phyloP scores from a whole-genome alignment of 1,284 basidiomycete species.

The Apiotrichum porosum region DNA sequence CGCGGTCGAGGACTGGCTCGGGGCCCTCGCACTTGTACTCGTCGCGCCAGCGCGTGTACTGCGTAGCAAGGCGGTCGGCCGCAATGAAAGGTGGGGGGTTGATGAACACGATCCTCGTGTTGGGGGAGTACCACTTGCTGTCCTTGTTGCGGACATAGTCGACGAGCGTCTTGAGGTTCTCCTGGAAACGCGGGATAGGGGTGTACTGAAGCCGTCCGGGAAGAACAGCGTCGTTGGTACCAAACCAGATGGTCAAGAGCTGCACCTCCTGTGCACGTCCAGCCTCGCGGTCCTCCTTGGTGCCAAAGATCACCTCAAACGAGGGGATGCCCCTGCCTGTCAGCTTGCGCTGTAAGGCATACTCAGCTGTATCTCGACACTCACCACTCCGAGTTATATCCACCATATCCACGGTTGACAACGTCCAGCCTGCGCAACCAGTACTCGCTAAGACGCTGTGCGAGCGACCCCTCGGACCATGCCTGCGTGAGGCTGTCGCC shows the following conservation, averaged over 20 bases:
- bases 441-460: slow-evolving; percentile 49
- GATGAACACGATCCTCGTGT: slow-evolving; percentile 72
- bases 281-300: slow-evolving; percentile 52
- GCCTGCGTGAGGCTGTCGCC: slow-evolving; percentile 48
- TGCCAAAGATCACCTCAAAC: slow-evolving; percentile 65
- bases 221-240: slow-evolving; percentile 71
- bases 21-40: slow-evolving; percentile 31
- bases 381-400: slow-evolving; percentile 19
- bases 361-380: slow-evolving; percentile 6
- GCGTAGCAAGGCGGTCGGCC: slow-evolving; percentile 37
- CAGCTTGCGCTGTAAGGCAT: no score
- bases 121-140: slow-evolving; percentile 64
- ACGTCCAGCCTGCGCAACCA: slow-evolving; percentile 76
- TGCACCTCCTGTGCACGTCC: slow-evolving; percentile 57
- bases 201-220: slow-evolving; percentile 52
- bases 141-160: slow-evolving; percentile 58
- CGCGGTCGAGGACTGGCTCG: slow-evolving; percentile 53
- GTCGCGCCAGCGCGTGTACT: slow-evolving; percentile 44
- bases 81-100: slow-evolving; percentile 78
- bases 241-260: slow-evolving; percentile 79
- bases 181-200: slow-evolving; percentile 61
- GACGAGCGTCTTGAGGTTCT: slow-evolving; percentile 63
- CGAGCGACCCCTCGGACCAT: slow-evolving; percentile 36
- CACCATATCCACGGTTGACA: slow-evolving; percentile 63
- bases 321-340: slow-evolving; percentile 60